Percentiles rank a stretch among this genome's conserved stretches.
These are phyloP conservation scores for Penicillium griseofulvum DNA, from an alignment of 2,329 filamentous ascomycete genomes.

Conservation along the genomic window DNA sequence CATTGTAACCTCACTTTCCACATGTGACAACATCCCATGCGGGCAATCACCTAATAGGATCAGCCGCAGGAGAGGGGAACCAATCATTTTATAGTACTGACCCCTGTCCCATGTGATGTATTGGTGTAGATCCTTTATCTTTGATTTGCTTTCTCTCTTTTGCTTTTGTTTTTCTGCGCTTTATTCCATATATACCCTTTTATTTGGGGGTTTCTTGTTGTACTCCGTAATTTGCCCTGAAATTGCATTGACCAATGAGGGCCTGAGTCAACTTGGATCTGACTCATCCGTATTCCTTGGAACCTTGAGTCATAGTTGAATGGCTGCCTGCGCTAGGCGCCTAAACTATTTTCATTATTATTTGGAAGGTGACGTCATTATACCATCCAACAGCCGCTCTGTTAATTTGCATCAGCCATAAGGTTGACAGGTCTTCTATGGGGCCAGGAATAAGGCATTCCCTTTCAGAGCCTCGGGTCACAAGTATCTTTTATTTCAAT, in stretches of 20 bases:
- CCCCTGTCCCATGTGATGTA: constrained; percentile 1
- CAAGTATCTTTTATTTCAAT: too few relatives aligned
- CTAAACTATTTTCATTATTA: background rate
- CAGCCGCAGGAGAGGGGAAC: background rate
- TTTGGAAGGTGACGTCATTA: background rate
- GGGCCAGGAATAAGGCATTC: background rate
- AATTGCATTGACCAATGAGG: background rate
- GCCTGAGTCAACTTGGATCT: background rate
- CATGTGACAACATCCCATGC: constrained; percentile 26
- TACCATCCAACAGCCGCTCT: background rate
- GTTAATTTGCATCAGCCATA: background rate
- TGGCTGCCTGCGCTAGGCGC: background rate
- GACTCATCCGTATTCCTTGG: background rate
- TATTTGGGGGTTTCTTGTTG: too few relatives aligned
- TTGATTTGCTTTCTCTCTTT: background rate
- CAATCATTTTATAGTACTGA: background rate
- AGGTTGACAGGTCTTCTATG: background rate
- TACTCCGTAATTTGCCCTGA: too few relatives aligned
- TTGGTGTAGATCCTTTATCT: background rate
- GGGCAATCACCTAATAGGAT: constrained; percentile 16
- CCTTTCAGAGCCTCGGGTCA: background rate
- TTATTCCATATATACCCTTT: background rate
- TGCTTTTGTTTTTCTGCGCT: background rate
- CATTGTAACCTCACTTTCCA: background rate
- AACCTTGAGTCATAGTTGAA: background rate